Percentiles rank a stretch among this genome's conserved stretches.
phyloP scores from a whole-genome alignment of 768 basidiomycete genomes.

The Xerocomus potaroensis region DNA sequence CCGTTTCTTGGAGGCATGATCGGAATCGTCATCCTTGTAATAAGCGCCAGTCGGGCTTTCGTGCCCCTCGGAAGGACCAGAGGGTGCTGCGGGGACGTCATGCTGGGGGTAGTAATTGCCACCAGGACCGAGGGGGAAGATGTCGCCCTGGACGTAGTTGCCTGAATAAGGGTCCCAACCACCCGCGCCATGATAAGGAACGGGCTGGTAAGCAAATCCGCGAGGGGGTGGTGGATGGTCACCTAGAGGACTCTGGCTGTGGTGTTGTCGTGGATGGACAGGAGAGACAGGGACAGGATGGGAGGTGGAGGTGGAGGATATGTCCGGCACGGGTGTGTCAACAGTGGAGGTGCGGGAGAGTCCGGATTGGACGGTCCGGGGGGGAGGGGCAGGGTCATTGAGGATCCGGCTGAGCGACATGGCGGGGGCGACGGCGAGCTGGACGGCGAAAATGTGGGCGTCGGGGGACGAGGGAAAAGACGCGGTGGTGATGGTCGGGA shows the following conservation, averaged over 20 bases:
- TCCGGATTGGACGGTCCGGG: slow-evolving; percentile 26
- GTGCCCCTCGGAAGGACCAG: slow-evolving; percentile 16
- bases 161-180: slow-evolving; percentile 38
- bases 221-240: slow-evolving; percentile 33
- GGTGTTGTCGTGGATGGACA: slow-evolving; percentile 18
- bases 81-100: slow-evolving; percentile 12
- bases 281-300: slow-evolving; percentile 18
- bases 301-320: slow-evolving; percentile 23
- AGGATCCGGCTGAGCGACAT: slow-evolving; percentile 82
- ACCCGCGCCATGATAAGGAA: slow-evolving; percentile 35
- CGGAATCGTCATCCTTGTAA: slow-evolving; percentile 30
- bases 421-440: slow-evolving; percentile 12
- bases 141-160: slow-evolving; percentile 36
- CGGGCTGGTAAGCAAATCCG: slow-evolving; percentile 36
- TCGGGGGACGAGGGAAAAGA: background rate
- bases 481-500: background rate
- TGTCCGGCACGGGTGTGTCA: slow-evolving; percentile 21
- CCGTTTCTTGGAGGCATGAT: slow-evolving; percentile 44
- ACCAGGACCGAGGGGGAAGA: slow-evolving; percentile 35
- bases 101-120: slow-evolving; percentile 34
- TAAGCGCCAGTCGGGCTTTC: slow-evolving; percentile 21
- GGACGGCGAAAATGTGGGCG: background rate
- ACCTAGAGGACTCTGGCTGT: slow-evolving; percentile 26
- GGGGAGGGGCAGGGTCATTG: slow-evolving; percentile 62
- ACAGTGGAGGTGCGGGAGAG: slow-evolving; percentile 17